Base-by-base conservation (phyloP, 1,284 basidiomycete genomes). In the Filobasidium uniguttulatum region DNA sequence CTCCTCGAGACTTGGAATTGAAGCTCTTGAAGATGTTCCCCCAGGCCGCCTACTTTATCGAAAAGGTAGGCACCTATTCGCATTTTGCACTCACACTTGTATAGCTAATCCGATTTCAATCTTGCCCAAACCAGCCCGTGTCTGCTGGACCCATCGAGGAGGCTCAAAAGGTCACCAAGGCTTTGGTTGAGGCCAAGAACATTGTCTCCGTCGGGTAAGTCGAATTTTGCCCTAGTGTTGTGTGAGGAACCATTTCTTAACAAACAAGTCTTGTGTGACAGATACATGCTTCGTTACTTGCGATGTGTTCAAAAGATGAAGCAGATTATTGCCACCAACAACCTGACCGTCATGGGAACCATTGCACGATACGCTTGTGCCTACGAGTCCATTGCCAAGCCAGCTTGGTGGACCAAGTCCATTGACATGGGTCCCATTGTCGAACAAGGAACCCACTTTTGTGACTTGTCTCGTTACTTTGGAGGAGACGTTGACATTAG, bases 261-360 rank as follows among this genome's bases (percentile, higher is more conserved):
- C 17, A 26, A 2, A 33, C 28, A 26, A 19, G 37, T 5, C n/a
- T 17, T 5, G 7, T 25, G 20, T 60, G 53, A 50, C 43, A 65
- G 68, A 4, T 78, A 77, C 64, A 93, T 93, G 87, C 73, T 94
- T 50, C 81, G 89, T 54, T 94, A 94, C 72, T 76, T 93, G 60
- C 85, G 83, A 68, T 90, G 87, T 45, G 88, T 94, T 19, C 93
- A 97, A 72, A 85, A 84, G 78, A 97, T 98, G 88, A 96, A 97
- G 72, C 78, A 83, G 56, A 91, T 97, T 66, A 85, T 97, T 64
- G 76, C 88, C 62, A 89, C 93, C 56, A 94, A 96, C 69, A 79
- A 90, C 64, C 77, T 97, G 54, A 85, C 83, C n/a, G 90, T 98
- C 52, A 97, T 98, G 91, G 79, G 85, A 46, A 96, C 91, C 48